phyloP scores from a whole-genome alignment of 805 yeast genomes.

The Lachancea lanzarotensis region DNA sequence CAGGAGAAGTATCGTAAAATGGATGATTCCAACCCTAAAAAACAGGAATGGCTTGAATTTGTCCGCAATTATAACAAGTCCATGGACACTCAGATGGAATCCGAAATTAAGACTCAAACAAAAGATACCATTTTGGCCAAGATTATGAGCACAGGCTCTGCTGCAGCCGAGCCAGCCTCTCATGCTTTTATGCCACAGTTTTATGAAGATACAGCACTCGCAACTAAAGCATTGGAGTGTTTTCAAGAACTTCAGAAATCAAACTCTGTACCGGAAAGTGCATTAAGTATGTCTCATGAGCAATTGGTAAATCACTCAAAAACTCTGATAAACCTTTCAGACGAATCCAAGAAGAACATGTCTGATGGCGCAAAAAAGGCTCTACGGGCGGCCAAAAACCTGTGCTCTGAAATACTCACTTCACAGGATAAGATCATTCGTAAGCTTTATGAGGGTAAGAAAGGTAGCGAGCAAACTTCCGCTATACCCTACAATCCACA shows the following conservation, averaged over 20 bases:
- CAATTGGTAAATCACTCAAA: slow-evolving; percentile 14
- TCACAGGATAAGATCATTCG: slow-evolving; percentile 23
- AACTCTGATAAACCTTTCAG: slow-evolving; percentile 17
- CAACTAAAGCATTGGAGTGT: slow-evolving; percentile 18
- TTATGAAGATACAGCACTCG: slow-evolving; percentile 27
- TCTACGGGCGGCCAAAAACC: slow-evolving; percentile 24
- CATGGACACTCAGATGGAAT: slow-evolving; percentile 18
- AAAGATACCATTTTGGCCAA: slow-evolving; percentile 42
- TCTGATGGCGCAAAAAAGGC: slow-evolving; percentile 20
- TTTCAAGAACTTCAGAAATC: slow-evolving; percentile 23
- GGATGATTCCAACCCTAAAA: slow-evolving; percentile 24
- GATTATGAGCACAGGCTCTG: slow-evolving; percentile 32
- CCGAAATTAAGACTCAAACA: slow-evolving; percentile 32
- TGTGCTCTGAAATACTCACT: slow-evolving; percentile 23
- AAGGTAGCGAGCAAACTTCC: slow-evolving; percentile 17
- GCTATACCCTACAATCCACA: slow-evolving; percentile 40
- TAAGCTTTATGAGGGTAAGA: slow-evolving; percentile 26
- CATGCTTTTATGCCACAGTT: slow-evolving; percentile 35
- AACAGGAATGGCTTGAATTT: slow-evolving; percentile 20
- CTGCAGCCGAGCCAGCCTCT: slow-evolving; percentile 20
- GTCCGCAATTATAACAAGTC: slow-evolving; percentile 21
- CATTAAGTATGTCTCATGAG: slow-evolving; percentile 10
- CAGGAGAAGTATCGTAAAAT: slow-evolving; percentile 18
- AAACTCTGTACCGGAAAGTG: slow-evolving; percentile 11
- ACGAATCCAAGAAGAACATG: slow-evolving; percentile 19